phyloP scores from a whole-genome alignment of 2,329 filamentous ascomycete genomes.

The Simplicillium aogashimaense region DNA sequence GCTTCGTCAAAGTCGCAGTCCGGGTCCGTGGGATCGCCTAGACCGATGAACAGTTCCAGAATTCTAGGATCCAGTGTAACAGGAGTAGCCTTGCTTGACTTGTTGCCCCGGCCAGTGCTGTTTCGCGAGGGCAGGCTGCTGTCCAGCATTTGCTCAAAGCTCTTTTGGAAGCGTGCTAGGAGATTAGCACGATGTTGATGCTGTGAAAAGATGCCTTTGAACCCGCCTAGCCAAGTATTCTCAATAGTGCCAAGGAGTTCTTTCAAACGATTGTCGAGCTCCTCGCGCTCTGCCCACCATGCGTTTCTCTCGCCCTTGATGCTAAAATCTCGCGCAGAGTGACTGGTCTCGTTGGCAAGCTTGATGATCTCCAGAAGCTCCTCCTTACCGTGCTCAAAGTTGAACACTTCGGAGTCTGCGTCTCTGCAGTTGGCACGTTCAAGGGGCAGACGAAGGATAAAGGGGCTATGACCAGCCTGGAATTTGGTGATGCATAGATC shows the following conservation, averaged over 20 bases:
- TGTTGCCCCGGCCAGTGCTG: constrained; percentile 43
- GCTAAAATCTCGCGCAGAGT: constrained; percentile 59
- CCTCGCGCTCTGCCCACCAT: constrained; percentile 86
- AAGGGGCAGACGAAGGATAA: constrained; percentile 78
- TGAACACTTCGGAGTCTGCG: constrained; percentile 68
- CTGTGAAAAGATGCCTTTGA: constrained; percentile 86
- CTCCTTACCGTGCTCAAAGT: constrained; percentile 67
- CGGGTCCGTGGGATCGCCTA: constrained; percentile 62
- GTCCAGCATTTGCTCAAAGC: constrained; percentile 70
- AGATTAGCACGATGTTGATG: constrained; percentile 51
- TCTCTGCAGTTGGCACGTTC: constrained; percentile 74
- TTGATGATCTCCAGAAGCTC: constrained; percentile 79
- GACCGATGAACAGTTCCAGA: constrained; percentile 77
- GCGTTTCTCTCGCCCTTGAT: constrained; percentile 65
- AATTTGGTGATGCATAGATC: constrained; percentile 88
- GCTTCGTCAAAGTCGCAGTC: constrained; percentile 74
- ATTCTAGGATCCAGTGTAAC: constrained; percentile 51
- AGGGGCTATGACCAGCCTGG: constrained; percentile 63
- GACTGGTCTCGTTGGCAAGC: constrained; percentile 74
- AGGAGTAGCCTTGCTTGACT: constrained; percentile 29
- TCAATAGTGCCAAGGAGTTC: constrained; percentile 79
- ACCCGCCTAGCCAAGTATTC: constrained; percentile 88
- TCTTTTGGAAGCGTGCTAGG: constrained; percentile 65
- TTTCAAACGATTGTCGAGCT: constrained; percentile 65
- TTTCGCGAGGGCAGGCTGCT: constrained; percentile 78